These are phyloP conservation scores for Phanerochaete sordida DNA, from an alignment of 768 basidiomycete genomes.

Conservation along the genomic window DNA sequence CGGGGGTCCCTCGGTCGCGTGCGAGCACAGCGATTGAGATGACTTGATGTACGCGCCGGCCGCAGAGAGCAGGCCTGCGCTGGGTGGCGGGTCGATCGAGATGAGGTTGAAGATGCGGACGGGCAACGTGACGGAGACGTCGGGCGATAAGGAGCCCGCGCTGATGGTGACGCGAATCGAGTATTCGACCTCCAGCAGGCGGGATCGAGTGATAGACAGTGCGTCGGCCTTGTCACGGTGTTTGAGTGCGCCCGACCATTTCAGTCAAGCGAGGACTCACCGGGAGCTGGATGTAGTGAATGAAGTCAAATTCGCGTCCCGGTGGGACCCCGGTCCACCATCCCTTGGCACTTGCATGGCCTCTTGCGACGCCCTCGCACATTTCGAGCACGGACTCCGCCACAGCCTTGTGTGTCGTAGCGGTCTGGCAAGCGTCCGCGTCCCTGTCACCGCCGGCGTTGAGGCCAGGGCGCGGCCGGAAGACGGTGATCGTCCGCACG, in stretches of 20 bases:
- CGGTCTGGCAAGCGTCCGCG: slow-evolving; percentile 60
- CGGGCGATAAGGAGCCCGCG: slow-evolving; percentile 55
- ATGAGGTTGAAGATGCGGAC: slow-evolving; percentile 78
- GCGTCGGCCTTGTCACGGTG: slow-evolving; percentile 53
- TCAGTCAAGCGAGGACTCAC: slow-evolving; percentile 41
- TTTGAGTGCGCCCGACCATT: background rate
- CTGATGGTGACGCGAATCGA: slow-evolving; percentile 60
- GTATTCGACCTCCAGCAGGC: slow-evolving; percentile 77
- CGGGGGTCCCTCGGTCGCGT: background rate
- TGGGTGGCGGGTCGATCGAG: slow-evolving; percentile 78
- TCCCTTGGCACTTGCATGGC: slow-evolving; percentile 76
- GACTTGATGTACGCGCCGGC: slow-evolving; percentile 6
- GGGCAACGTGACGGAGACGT: slow-evolving; percentile 69
- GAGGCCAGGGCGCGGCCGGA: slow-evolving; percentile 48
- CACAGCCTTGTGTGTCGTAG: slow-evolving; percentile 59
- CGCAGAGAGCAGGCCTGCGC: slow-evolving; percentile 14
- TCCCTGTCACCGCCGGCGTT: slow-evolving; percentile 31
- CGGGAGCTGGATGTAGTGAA: slow-evolving; percentile 68
- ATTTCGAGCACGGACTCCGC: slow-evolving; percentile 64
- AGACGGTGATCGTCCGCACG: slow-evolving; percentile 61
- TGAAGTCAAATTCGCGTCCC: slow-evolving; percentile 58
- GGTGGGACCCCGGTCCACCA: slow-evolving; percentile 86
- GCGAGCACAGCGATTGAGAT: background rate
- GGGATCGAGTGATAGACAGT: slow-evolving; percentile 61
- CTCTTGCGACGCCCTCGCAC: slow-evolving; percentile 57